Conservation (phyloP, 2,329 filamentous ascomycete species). For the Microsporum audouinii region DNA sequence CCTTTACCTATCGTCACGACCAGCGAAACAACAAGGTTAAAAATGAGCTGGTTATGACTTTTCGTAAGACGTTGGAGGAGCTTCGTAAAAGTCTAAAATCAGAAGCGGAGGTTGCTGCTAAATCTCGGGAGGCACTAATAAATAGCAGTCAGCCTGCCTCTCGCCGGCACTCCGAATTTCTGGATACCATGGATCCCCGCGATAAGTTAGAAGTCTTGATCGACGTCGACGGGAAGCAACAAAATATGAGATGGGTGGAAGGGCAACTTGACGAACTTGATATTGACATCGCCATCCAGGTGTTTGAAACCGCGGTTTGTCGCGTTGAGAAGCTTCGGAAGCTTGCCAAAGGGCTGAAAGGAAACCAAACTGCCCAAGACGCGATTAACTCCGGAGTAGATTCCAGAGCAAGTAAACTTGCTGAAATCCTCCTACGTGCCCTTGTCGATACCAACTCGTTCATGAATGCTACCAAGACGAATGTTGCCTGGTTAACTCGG, state of each 20-base stretch:
- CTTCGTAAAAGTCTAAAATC: slow-evolving; percentile 73
- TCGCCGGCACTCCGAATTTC: slow-evolving; percentile 60
- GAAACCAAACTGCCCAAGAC: slow-evolving; percentile 76
- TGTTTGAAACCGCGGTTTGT: slow-evolving; percentile 71
- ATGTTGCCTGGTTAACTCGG: slow-evolving; percentile 72
- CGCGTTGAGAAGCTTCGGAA: slow-evolving; percentile 75
- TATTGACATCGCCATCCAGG: slow-evolving; percentile 85
- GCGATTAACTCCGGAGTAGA: slow-evolving; percentile 88
- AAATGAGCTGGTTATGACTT: slow-evolving; percentile 67
- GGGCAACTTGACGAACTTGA: slow-evolving; percentile 90
- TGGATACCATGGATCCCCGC: slow-evolving; percentile 67
- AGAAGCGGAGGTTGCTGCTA: slow-evolving; percentile 77
- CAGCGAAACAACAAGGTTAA: slow-evolving; percentile 71
- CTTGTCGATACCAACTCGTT: slow-evolving; percentile 68
- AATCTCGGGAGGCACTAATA: slow-evolving; percentile 73
- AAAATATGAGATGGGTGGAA: slow-evolving; percentile 92
- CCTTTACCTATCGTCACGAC: slow-evolving; percentile 88
- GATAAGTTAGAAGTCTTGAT: slow-evolving; percentile 66
- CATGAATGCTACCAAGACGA: slow-evolving; percentile 62
- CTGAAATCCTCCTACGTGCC: slow-evolving; percentile 62
- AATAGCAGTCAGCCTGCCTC: slow-evolving; percentile 64
- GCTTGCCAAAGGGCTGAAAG: slow-evolving; percentile 68
- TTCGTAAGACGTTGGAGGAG: slow-evolving; percentile 86
- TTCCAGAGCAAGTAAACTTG: slow-evolving; percentile 67
- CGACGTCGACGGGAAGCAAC: slow-evolving; percentile 91